A percentile compares a stretch with the other conserved stretches of the same genome.
Evolutionary conservation across 768 basidiomycete species (phyloP).

Genomic region (Suillus lakei): DNA sequence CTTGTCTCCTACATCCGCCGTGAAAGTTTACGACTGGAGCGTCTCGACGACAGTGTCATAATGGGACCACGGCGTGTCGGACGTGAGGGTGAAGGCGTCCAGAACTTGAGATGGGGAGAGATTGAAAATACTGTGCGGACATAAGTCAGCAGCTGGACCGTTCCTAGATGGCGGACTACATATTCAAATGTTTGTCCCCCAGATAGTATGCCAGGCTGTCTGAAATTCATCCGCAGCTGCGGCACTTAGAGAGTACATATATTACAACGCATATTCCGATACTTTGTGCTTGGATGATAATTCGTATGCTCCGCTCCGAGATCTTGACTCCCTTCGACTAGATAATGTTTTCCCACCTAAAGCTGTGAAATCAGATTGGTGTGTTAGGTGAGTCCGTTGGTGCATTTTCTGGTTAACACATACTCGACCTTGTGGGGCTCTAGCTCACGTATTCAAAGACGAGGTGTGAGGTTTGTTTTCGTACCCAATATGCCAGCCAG

Average conservation of each 20-base stretch:
- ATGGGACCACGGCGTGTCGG: conserved; percentile 38
- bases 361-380: background rate
- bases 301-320: background rate
- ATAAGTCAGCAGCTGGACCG: background rate
- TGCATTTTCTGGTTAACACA: background rate
- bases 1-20: conserved; percentile 72
- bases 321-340: background rate
- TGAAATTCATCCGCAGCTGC: background rate
- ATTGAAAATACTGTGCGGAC: background rate
- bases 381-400: too few relatives aligned
- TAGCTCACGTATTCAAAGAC: background rate
- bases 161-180: background rate
- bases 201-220: background rate
- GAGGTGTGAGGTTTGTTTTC: background rate
- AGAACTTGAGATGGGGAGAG: conserved; percentile 32
- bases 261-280: background rate
- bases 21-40: conserved; percentile 74
- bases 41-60: conserved; percentile 46
- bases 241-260: background rate
- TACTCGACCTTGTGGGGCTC: background rate
- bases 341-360: background rate
- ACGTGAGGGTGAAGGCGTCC: conserved; percentile 36
- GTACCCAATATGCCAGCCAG: too few relatives aligned
- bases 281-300: background rate
- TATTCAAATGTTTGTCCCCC: background rate